These are phyloP conservation scores for Mortierella alpina DNA, from an alignment of 192 early-diverging fungal species.

Conservation along the genomic window DNA sequence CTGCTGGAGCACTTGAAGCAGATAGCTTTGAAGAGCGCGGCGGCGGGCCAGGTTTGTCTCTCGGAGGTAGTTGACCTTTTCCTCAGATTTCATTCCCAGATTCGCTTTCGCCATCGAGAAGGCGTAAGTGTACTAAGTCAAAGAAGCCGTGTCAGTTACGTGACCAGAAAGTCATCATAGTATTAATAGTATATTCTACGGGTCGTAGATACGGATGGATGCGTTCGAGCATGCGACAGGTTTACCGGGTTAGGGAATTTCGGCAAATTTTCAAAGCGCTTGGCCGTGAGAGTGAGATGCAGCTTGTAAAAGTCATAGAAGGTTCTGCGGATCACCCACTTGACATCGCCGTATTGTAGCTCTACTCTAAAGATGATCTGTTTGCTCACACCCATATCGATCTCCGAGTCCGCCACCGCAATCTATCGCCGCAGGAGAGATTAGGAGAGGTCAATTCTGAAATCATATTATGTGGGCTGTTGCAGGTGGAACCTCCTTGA, in stretches of 20 bases:
- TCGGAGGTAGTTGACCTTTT: conserved; percentile 27
- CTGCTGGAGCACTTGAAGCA: conserved; percentile 64
- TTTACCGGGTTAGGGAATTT: conserved; percentile 44
- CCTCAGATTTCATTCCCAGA: conserved; percentile 33
- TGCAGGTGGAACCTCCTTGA: background rate
- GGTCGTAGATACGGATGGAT: background rate
- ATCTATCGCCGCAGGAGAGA: conserved; percentile 37
- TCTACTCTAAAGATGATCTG: conserved; percentile 75
- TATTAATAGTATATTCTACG: background rate
- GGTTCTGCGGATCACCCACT: conserved; percentile 77
- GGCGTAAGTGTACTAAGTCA: conserved; percentile 14
- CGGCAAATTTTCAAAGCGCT: conserved; percentile 35
- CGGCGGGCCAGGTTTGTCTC: conserved; percentile 63
- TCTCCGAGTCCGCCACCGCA: conserved; percentile 59
- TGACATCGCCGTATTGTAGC: conserved; percentile 80
- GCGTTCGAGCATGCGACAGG: background rate
- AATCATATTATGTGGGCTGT: background rate
- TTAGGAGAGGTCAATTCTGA: background rate
- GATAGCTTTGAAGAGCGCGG: conserved; percentile 69
- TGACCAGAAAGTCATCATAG: background rate
- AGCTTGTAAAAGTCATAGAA: conserved; percentile 77
- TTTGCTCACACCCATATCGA: conserved; percentile 48
- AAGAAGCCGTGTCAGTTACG: background rate
- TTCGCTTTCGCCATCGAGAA: conserved; percentile 36
- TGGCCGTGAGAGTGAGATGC: conserved; percentile 64